Conservation (phyloP, 2,329 filamentous ascomycete genomes). For the Plectosphaerella sp. region DNA sequence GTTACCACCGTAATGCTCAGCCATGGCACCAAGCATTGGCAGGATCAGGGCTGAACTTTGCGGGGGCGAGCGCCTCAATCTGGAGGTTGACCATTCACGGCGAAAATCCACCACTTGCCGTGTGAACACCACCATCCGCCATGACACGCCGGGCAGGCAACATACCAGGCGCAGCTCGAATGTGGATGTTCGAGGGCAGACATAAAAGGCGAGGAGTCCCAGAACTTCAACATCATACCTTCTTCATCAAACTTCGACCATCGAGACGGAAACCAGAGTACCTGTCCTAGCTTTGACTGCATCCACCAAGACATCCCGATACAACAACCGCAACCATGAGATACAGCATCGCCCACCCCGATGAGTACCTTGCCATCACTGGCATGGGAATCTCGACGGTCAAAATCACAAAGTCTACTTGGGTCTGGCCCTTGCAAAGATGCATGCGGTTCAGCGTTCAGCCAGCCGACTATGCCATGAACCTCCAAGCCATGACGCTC, state of each 20-base stretch:
- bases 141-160: no score
- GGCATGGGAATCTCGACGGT: conserved; percentile 72
- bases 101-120: no score
- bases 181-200: neutral
- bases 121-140: no score
- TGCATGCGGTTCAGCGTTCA: conserved; percentile 59
- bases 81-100: no score
- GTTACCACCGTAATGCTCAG: no score
- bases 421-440: conserved; percentile 68
- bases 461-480: conserved; percentile 78
- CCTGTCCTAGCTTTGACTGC: neutral
- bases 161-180: neutral
- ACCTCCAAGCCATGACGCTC: conserved; percentile 81
- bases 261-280: neutral
- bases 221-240: neutral
- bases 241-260: neutral
- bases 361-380: conserved; percentile 84
- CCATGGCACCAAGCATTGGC: no score
- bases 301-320: conserved; percentile 12
- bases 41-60: no score
- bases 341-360: conserved; percentile 67
- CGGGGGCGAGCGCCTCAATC: no score
- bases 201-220: neutral
- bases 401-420: conserved; percentile 73
- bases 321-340: conserved; percentile 40